Evolutionary conservation across 345 rosid species (phyloP).

Genomic region (Hibiscus syriacus): DNA sequence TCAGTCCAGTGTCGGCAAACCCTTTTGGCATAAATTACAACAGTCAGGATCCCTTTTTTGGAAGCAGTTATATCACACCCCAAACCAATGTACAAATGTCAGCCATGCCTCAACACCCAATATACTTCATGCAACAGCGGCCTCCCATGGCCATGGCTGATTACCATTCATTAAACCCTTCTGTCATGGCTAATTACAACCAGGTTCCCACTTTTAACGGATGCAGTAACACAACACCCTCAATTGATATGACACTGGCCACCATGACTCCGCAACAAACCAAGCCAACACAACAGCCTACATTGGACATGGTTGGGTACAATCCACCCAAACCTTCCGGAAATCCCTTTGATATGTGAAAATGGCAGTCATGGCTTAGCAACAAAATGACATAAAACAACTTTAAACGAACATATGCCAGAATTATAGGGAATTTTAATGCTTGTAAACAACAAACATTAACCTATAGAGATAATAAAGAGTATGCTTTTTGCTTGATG

Average conservation of each 20-base stretch:
- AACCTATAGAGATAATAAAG: neutral
- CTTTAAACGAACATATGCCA: neutral
- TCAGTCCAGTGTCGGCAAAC: neutral
- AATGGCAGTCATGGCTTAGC: neutral
- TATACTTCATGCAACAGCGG: neutral
- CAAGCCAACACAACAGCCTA: neutral
- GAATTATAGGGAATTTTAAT: neutral
- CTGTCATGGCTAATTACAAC: neutral
- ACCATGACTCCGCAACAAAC: constrained; percentile 5
- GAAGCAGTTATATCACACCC: neutral
- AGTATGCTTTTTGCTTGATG: neutral
- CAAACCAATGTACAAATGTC: neutral
- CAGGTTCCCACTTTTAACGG: constrained; percentile 3
- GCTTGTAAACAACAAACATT: neutral
- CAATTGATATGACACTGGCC: neutral
- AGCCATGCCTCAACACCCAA: constrained; percentile 11
- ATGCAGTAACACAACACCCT: neutral
- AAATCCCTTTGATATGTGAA: constrained; percentile 8
- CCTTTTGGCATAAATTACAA: constrained; percentile 11
- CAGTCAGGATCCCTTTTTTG: constrained; percentile 6
- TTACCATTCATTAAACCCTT: constrained; percentile 8
- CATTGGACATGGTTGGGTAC: neutral
- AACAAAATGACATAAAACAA: neutral
- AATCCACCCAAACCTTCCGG: constrained; percentile 1
- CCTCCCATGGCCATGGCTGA: neutral